Evolutionary conservation across 192 early-diverging fungal species (phyloP).

Genomic region (Borealophlyctis nickersoniae): DNA sequence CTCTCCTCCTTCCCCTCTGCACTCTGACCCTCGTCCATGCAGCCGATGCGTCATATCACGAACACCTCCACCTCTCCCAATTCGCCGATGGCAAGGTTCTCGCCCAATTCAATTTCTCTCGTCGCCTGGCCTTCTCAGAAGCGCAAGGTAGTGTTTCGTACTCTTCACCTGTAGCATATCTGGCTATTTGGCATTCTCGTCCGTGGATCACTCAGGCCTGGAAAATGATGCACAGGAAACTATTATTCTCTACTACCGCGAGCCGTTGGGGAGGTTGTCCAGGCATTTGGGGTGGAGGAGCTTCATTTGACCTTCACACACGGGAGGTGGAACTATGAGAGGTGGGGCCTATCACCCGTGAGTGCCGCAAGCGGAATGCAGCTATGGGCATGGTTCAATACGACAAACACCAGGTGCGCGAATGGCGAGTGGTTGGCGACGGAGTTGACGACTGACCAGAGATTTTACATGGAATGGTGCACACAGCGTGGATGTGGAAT

Average conservation of each 20-base stretch:
- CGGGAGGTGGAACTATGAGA: conserved; percentile 78
- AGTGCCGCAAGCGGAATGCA: conserved; percentile 71
- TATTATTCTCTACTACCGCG: conserved; percentile 84
- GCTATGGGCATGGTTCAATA: conserved; percentile 38
- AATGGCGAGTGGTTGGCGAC: neutral
- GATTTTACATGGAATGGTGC: no score
- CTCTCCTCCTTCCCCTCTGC: no score
- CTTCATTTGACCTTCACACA: conserved; percentile 88
- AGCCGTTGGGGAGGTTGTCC: conserved; percentile 77
- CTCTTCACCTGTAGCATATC: neutral
- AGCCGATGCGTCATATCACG: conserved; percentile 26
- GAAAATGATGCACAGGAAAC: conserved; percentile 17
- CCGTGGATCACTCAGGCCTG: neutral
- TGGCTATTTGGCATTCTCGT: conserved; percentile 16
- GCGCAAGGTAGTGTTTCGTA: conserved; percentile 3
- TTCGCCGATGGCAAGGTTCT: conserved; percentile 75
- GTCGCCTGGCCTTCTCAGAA: conserved; percentile 5
- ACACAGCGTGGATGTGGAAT: conserved; percentile 67
- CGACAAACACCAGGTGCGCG: neutral
- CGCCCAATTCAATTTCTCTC: conserved; percentile 77
- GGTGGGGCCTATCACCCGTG: conserved; percentile 63
- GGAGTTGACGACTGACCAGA: neutral
- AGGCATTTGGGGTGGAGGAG: conserved; percentile 70
- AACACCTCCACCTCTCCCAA: conserved; percentile 62
- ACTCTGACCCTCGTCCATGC: no score